A percentile compares a stretch with the other conserved stretches of the same genome.
Evolutionary conservation across 73 alveolate species (phyloP).

Genomic region (Paramecium pentaurelia): DNA sequence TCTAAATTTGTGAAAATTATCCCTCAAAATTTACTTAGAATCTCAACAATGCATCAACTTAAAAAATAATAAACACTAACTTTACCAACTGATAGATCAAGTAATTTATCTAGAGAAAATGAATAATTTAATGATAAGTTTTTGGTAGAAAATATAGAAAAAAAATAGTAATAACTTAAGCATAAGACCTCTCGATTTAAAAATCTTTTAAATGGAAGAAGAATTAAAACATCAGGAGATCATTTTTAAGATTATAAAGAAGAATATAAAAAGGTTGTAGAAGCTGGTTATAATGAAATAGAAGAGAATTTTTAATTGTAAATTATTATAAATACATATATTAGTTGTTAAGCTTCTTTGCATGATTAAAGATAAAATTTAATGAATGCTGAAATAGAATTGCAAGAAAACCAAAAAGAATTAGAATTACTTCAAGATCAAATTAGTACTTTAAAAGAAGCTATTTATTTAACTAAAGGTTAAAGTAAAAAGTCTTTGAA

Average conservation of each 20-base stretch:
- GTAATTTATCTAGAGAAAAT: background rate
- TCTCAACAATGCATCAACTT: background rate
- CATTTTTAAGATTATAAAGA: background rate
- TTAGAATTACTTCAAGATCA: background rate
- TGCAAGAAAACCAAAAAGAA: background rate
- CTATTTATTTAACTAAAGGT: background rate
- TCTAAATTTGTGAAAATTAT: background rate
- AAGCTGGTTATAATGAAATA: background rate
- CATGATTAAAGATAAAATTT: background rate
- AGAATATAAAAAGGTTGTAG: background rate
- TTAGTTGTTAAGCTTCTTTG: conserved; percentile 2
- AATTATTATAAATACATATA: background rate
- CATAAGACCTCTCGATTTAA: background rate
- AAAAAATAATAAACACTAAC: background rate
- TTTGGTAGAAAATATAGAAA: background rate
- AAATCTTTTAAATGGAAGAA: background rate
- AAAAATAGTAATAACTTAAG: background rate
- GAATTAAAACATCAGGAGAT: background rate
- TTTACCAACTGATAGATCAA: background rate
- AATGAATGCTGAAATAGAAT: background rate
- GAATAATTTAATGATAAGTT: background rate
- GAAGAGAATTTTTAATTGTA: background rate
- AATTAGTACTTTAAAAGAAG: background rate
- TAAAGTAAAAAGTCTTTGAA: background rate
- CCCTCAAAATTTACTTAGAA: background rate